Conservation (phyloP, 371 early-diverging fungal genomes). For the Rozella allomycis region DNA sequence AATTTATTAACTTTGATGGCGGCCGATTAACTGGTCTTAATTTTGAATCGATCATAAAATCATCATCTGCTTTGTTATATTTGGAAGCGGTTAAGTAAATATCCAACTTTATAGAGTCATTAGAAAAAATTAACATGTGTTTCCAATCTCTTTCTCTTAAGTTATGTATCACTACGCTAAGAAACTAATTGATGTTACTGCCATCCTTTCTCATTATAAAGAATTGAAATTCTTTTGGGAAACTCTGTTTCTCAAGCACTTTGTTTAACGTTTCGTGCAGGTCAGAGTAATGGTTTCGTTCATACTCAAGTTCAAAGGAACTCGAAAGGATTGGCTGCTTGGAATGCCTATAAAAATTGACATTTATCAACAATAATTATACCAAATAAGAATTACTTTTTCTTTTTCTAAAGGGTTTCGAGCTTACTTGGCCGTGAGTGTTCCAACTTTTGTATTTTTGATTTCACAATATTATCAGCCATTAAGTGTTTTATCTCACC, state of each 20-base stretch:
- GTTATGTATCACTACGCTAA: too few relatives aligned
- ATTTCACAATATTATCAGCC: background rate
- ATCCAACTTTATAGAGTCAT: background rate
- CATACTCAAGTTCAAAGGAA: background rate
- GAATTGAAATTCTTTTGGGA: too few relatives aligned
- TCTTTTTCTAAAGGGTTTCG: background rate
- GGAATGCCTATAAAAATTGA: conserved; percentile 1
- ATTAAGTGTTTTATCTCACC: conserved; percentile 39
- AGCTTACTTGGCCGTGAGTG: background rate
- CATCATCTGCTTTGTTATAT: background rate
- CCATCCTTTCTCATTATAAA: too few relatives aligned
- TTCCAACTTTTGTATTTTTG: background rate
- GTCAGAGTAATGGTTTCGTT: too few relatives aligned
- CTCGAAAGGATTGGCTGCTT: conserved; percentile 6
- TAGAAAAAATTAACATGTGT: too few relatives aligned
- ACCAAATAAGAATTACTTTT: conserved; percentile 6
- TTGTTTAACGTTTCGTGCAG: too few relatives aligned
- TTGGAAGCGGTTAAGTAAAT: background rate
- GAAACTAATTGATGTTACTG: too few relatives aligned
- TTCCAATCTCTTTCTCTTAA: too few relatives aligned
- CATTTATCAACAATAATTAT: too few relatives aligned
- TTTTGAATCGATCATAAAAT: background rate
- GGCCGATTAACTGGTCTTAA: background rate
- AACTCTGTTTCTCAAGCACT: too few relatives aligned
- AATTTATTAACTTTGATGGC: background rate